These are phyloP conservation scores for Kazachstania taianensis DNA, from an alignment of 805 yeast species.

Conservation along the genomic window DNA sequence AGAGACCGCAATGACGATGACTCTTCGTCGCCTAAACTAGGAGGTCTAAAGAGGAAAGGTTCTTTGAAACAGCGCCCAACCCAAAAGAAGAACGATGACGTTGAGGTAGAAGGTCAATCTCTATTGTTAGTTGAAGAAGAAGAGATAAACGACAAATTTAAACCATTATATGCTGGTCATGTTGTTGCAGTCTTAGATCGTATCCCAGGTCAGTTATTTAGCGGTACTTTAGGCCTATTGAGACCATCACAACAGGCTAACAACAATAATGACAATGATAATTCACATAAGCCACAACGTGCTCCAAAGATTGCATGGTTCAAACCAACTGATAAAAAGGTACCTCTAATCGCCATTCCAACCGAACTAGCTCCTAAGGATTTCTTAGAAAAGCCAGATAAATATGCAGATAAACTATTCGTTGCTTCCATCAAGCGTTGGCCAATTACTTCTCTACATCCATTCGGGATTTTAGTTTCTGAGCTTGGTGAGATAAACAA, in stretches of 20 bases:
- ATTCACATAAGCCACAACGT: constrained; percentile 25
- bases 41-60: constrained; percentile 56
- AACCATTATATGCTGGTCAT: constrained; percentile 95
- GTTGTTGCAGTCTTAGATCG: constrained; percentile 97
- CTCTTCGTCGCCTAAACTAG: constrained; percentile 25
- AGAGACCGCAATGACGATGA: constrained; percentile 31
- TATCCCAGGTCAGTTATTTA: constrained; percentile 90
- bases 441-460: constrained; percentile 98
- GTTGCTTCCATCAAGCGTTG: constrained; percentile 95
- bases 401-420: constrained; percentile 69
- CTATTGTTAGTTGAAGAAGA: constrained; percentile 87
- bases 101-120: constrained; percentile 97
- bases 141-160: constrained; percentile 83
- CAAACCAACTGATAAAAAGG: constrained; percentile 96
- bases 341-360: constrained; percentile 95
- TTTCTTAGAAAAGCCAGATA: constrained; percentile 84
- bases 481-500: constrained; percentile 77
- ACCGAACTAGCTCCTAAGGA: constrained; percentile 96
- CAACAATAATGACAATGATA: constrained; percentile 38
- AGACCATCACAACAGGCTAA: constrained; percentile 93
- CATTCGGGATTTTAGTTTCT: constrained; percentile 87
- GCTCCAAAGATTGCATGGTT: constrained; percentile 97
- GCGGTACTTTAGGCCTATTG: constrained; percentile 86
- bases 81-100: constrained; percentile 95
- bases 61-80: constrained; percentile 92